Percentiles rank a stretch among this genome's conserved stretches.
Conservation (phyloP, 1,284 basidiomycete species). For the Volvariella volvacea region DNA sequence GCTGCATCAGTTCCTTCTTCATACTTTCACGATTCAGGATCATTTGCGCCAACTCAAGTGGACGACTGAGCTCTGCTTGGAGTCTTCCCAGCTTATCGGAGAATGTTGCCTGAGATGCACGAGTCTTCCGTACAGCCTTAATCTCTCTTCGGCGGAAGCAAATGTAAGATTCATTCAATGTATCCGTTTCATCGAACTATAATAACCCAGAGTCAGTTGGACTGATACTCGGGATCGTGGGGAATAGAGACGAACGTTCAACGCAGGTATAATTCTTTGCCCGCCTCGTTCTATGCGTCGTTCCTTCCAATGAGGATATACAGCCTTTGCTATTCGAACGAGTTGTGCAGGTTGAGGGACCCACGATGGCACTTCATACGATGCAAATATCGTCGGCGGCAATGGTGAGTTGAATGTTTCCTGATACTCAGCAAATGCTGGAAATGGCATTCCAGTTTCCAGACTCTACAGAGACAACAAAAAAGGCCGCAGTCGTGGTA, state of each 20-base stretch:
- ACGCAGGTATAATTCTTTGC: slow-evolving; percentile 69
- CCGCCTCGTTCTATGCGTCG: slow-evolving; percentile 71
- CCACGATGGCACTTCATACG: slow-evolving; percentile 53
- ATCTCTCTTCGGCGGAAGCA: slow-evolving; percentile 96
- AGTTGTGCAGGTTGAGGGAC: slow-evolving; percentile 53
- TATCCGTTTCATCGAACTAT: slow-evolving; percentile 89
- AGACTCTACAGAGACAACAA: slow-evolving; percentile 35
- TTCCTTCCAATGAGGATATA: slow-evolving; percentile 83
- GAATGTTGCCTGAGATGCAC: slow-evolving; percentile 82
- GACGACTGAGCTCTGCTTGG: slow-evolving; percentile 68
- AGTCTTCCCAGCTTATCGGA: slow-evolving; percentile 84
- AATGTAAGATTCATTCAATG: slow-evolving; percentile 89
- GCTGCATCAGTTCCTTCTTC: slow-evolving; percentile 61
- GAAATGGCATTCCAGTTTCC: slow-evolving; percentile 62
- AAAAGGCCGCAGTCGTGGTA: no score
- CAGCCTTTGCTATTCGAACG: slow-evolving; percentile 53
- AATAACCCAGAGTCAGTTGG: neutral
- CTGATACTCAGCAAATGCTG: slow-evolving; percentile 77
- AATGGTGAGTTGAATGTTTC: slow-evolving; percentile 58
- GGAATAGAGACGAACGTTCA: slow-evolving; percentile 54
- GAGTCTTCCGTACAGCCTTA: slow-evolving; percentile 92
- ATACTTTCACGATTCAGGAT: slow-evolving; percentile 68
- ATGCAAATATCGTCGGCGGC: slow-evolving; percentile 53
- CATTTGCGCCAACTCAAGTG: slow-evolving; percentile 66
- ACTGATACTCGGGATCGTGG: neutral